Percentiles rank a stretch among this genome's conserved stretches.
These are phyloP conservation scores for Aeschynomene evenia DNA, from an alignment of 306 rosid species.

Conservation along the genomic window DNA sequence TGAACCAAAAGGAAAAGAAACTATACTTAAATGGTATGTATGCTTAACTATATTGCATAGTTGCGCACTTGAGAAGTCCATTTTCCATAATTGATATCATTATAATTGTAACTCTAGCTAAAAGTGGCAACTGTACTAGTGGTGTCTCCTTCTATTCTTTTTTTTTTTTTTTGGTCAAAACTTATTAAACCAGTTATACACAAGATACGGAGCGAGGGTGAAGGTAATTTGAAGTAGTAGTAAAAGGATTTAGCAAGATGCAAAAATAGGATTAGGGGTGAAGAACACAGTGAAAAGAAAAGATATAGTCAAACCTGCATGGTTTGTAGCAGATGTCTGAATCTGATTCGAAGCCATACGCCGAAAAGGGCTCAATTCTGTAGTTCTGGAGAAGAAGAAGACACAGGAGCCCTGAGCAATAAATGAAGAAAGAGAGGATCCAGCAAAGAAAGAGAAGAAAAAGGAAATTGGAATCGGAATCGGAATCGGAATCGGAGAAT, in stretches of 20 bases:
- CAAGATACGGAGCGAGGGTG: neutral
- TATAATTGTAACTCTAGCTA: neutral
- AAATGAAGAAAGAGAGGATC: slow-evolving; percentile 16
- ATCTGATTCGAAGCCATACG: slow-evolving; percentile 55
- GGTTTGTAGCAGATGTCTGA: slow-evolving; percentile 43
- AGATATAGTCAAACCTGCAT: slow-evolving; percentile 54
- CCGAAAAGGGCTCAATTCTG: neutral
- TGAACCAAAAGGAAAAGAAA: neutral
- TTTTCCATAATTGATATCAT: neutral
- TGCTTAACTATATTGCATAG: neutral
- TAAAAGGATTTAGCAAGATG: neutral
- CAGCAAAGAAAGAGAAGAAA: neutral
- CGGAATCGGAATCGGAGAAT: neutral
- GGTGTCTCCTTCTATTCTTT: neutral
- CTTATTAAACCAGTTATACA: neutral
- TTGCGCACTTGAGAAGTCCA: neutral
- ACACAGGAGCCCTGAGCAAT: neutral
- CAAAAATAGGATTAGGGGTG: neutral
- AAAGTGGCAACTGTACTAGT: neutral
- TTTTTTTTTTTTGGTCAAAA: neutral
- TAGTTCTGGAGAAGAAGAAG: slow-evolving; percentile 20
- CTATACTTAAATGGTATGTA: neutral
- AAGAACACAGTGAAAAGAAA: neutral
- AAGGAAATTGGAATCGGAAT: too few relatives aligned
- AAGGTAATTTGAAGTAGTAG: neutral